Evolutionary conservation across 306 rosid species (phyloP).

Genomic region (Cucurbita pepo): DNA sequence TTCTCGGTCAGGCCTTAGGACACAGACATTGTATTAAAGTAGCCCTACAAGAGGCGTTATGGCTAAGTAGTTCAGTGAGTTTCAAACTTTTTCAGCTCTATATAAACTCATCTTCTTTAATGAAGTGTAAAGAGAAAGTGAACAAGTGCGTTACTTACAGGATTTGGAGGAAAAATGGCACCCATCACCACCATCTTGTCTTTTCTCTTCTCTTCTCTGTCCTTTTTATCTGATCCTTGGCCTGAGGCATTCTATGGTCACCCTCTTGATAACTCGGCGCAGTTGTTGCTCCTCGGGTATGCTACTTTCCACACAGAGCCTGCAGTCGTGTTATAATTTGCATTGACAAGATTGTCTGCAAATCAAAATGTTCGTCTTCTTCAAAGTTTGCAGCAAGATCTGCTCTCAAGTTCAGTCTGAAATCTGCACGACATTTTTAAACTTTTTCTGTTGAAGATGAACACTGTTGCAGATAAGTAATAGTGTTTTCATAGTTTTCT

Average conservation of each 20-base stretch:
- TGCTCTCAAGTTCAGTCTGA: too few species aligned
- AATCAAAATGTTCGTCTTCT: background rate
- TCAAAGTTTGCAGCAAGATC: background rate
- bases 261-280: background rate
- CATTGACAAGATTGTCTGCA: background rate
- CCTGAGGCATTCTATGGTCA: background rate
- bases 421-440: background rate
- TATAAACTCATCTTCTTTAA: background rate
- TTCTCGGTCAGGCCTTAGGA: background rate
- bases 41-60: background rate
- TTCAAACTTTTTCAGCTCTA: background rate
- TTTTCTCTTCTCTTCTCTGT: background rate
- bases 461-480: background rate
- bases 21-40: background rate
- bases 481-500: background rate
- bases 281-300: background rate
- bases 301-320: background rate
- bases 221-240: slow-evolving; percentile 3
- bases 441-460: background rate
- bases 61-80: background rate
- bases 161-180: background rate
- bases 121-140: background rate
- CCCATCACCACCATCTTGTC: slow-evolving; percentile 5
- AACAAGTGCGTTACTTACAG: background rate
- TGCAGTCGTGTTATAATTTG: background rate